Conservation (phyloP, 257 asterid species). For the Solanum paucissectum region DNA sequence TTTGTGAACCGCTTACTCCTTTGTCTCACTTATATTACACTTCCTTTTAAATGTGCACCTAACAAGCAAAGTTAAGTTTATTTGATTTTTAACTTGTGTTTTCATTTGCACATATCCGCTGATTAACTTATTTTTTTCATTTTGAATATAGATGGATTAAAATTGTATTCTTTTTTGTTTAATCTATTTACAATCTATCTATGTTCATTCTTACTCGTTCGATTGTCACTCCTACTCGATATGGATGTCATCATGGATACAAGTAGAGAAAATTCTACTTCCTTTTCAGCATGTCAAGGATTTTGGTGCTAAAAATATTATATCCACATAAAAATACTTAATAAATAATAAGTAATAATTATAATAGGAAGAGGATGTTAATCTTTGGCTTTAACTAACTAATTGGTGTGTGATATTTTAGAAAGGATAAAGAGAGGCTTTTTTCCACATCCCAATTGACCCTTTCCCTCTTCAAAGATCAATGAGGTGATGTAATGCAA, state of each 20-base stretch:
- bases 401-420: not conserved
- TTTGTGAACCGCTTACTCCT: no score
- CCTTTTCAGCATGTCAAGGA: not conserved
- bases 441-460: conserved; percentile 1
- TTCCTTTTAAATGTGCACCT: not conserved
- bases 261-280: not conserved
- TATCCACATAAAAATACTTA: not conserved
- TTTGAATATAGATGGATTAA: not conserved
- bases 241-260: not conserved
- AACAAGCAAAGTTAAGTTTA: not conserved
- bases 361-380: not conserved
- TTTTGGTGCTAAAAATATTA: not conserved
- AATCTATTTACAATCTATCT: not conserved
- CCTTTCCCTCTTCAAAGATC: conserved; percentile 2
- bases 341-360: not conserved
- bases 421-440: not conserved
- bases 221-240: not conserved
- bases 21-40: not conserved
- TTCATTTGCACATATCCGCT: not conserved
- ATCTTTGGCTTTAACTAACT: not conserved
- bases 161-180: not conserved
- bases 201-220: not conserved
- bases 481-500: not conserved
- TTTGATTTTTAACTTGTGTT: not conserved
- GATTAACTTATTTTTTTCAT: not conserved